Evolutionary conservation across 2,329 filamentous ascomycete genomes (phyloP), one percentile per base, ranked within the genome.

Genomic region (Magnaporthiopsis incrustans): DNA sequence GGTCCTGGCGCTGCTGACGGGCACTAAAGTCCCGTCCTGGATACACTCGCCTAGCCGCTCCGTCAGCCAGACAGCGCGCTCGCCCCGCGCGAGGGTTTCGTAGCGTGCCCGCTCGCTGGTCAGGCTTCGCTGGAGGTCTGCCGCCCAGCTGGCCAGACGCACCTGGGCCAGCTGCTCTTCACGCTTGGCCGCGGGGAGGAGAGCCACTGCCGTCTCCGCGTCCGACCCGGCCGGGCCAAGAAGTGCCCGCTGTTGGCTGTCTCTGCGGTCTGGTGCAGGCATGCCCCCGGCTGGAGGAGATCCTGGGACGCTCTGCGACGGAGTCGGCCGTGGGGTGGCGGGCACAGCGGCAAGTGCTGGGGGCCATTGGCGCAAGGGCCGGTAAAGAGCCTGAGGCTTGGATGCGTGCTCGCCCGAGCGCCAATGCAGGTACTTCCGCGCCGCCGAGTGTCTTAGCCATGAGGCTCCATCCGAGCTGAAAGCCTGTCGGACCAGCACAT

Each of bases 401-500:
- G 74, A 68, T 60, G 74, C 67, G 65, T 67, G 58, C 66, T 65
- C 60, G 14, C 67, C 64, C 4, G 66, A 65, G 63, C 87, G 83
- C 89, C 90, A 95, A 62, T 85, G 79, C 15, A 96, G 76, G 67
- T 91, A 89, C 73, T 97, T 97, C 72, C 89, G 88, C 1, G 92
- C 92, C 2, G 92, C 88, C 1, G 88, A 84, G 74, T 98, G 89
- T 33, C 94, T 87, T 62, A 98, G 82, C 82, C 91, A 93, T 4
- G 90, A 83, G 53, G 92, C 84, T 50, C 90, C 92, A 59, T 94
- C 88, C 4, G 84, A 82, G 59, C 92, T 88, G 69, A 98, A 93
- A 0, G 97, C 78, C 25, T 85, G 84, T 11, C 86, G 79, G n/a
- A 96, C 84, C 1, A 98, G 79, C 11, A 78, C 75, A 6, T 75